Evolutionary conservation across 345 rosid genomes (phyloP), one percentile per base, ranked within the genome.

Genomic region (Trapa bicornis): DNA sequence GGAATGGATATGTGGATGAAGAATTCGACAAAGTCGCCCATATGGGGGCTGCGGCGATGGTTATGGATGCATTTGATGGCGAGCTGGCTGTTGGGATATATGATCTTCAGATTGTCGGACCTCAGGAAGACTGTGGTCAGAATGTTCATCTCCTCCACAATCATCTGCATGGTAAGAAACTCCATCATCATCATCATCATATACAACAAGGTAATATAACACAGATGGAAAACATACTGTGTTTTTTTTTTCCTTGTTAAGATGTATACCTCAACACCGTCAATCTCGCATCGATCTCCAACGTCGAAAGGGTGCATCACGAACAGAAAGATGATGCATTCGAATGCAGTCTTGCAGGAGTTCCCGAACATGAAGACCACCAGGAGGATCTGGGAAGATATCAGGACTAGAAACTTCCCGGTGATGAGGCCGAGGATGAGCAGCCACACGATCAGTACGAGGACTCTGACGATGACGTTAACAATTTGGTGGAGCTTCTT

Each of bases 101-200:
- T 62, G 48, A 81, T 71, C 78, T 74, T 81, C 69, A 64, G 76
- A 58, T 81, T 78, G 67, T 81, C 81, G 45, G 17, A 71, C 66
- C 76, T 78, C 35, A 81, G 57, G 66, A 81, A 81, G 36, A 81
- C 68, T 5, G 81, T 81, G 12, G 84, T 78, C 57, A 78, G 60
- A 29, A 78, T 78, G 78, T 81, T 78, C 80, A 81, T 81, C 70
- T 81, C 82, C 68, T 81, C 84, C 16, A 81, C 84, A 22, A 78
- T 68, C 81, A 81, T 73, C 81, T 81, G 29, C 29, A 22, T 22
- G 29, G 29, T 22, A 22, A 22, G 29, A 22, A 22, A 22, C 29
- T 22, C 29, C 29, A 22, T 22, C 29, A 22, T 22, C 29, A 22
- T 22, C 29, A 22, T 22, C 29, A 22, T 22, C 29, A 22, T 22